phyloP scores from a whole-genome alignment of 2,329 filamentous ascomycete genomes.

The Trichoderma sp. region DNA sequence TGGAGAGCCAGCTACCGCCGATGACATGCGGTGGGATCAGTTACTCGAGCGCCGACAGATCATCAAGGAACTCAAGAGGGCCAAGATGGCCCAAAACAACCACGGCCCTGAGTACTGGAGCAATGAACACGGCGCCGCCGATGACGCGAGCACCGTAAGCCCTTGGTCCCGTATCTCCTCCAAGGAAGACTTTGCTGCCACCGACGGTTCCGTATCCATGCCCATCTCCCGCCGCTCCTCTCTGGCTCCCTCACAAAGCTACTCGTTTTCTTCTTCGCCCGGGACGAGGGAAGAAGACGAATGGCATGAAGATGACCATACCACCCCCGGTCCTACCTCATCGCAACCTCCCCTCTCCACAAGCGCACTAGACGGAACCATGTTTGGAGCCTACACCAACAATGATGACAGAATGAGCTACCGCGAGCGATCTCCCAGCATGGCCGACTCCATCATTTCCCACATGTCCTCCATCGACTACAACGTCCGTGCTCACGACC shows the following conservation, averaged over 20 bases:
- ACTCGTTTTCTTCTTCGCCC: slow-evolving; percentile 45
- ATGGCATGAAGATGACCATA: slow-evolving; percentile 48
- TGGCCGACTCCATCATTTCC: slow-evolving; percentile 73
- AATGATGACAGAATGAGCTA: slow-evolving; percentile 48
- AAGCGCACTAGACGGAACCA: slow-evolving; percentile 69
- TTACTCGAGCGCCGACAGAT: slow-evolving; percentile 58
- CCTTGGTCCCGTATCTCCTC: slow-evolving; percentile 44
- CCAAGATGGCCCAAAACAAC: slow-evolving; percentile 51
- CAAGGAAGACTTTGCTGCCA: slow-evolving; percentile 39
- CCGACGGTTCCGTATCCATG: slow-evolving; percentile 38
- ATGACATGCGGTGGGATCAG: slow-evolving; percentile 60
- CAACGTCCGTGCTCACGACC: slow-evolving; percentile 57
- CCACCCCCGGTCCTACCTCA: slow-evolving; percentile 46
- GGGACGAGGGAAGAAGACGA: slow-evolving; percentile 33
- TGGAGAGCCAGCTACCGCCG: slow-evolving; percentile 56
- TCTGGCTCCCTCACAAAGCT: slow-evolving; percentile 46
- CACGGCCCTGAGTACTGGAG: slow-evolving; percentile 72
- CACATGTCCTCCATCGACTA: slow-evolving; percentile 66
- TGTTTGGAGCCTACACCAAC: slow-evolving; percentile 66
- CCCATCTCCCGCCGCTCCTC: slow-evolving; percentile 45
- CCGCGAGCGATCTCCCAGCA: slow-evolving; percentile 72
- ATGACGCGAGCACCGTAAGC: slow-evolving; percentile 46
- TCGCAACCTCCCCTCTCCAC: slow-evolving; percentile 52
- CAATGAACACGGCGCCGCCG: slow-evolving; percentile 69
- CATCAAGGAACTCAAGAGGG: slow-evolving; percentile 56